Evolutionary conservation across 306 rosid genomes (phyloP).

Genomic region (Urtica urens): DNA sequence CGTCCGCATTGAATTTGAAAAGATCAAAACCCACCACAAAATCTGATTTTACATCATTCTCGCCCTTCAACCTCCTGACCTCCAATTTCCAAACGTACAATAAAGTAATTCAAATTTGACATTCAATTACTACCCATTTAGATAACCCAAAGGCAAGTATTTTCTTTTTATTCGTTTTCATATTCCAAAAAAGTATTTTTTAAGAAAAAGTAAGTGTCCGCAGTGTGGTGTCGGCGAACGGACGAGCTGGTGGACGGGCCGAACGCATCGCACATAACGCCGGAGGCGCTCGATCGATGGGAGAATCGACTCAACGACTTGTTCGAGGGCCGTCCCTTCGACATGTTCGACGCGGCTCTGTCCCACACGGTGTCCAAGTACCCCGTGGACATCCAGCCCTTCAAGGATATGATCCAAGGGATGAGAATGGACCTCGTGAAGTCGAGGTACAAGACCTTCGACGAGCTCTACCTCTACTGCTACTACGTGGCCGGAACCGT

Average conservation of each 20-base stretch:
- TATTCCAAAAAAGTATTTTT: too few species aligned
- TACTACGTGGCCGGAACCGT: constrained; percentile 98
- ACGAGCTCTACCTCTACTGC: constrained; percentile 91
- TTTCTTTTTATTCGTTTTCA: too few species aligned
- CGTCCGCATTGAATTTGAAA: too few species aligned
- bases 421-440: constrained; percentile 83
- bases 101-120: too few species aligned
- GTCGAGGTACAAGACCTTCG: constrained; percentile 76
- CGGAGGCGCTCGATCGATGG: constrained; percentile 89
- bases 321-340: constrained; percentile 71
- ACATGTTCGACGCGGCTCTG: constrained; percentile 94
- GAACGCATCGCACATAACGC: constrained; percentile 84
- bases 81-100: too few species aligned
- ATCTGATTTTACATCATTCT: too few species aligned
- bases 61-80: too few species aligned
- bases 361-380: constrained; percentile 67
- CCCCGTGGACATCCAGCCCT: constrained; percentile 95
- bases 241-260: constrained; percentile 97
- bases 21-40: too few species aligned
- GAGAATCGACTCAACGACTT: constrained; percentile 59
- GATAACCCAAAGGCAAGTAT: too few species aligned
- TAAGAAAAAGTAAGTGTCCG: too few species aligned
- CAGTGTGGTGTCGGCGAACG: constrained; percentile 97
- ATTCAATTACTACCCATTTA: too few species aligned
- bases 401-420: constrained; percentile 95